Evolutionary conservation across 805 yeast genomes (phyloP).

Genomic region (Ogataea angusta): DNA sequence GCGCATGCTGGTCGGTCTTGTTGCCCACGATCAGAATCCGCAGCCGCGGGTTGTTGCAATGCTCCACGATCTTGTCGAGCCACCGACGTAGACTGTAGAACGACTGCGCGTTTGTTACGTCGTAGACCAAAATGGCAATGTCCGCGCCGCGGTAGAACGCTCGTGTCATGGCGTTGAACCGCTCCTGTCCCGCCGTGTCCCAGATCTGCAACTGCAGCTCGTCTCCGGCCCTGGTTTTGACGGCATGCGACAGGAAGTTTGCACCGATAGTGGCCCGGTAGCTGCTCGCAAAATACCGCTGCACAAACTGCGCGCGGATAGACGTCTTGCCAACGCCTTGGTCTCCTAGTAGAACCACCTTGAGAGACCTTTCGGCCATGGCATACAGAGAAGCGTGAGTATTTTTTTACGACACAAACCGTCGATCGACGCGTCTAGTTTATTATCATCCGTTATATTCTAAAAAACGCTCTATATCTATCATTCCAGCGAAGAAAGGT

Average conservation of each 20-base stretch:
- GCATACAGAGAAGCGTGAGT: not conserved
- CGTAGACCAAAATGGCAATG: slow-evolving; percentile 52
- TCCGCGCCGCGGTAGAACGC: slow-evolving; percentile 61
- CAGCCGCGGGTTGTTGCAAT: slow-evolving; percentile 46
- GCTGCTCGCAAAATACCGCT: slow-evolving; percentile 51
- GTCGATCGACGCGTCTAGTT: slow-evolving; percentile 7
- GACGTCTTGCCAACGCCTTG: slow-evolving; percentile 62
- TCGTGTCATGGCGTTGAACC: slow-evolving; percentile 64
- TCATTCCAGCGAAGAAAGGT: slow-evolving; percentile 52
- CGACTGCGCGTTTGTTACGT: slow-evolving; percentile 49
- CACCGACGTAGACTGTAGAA: slow-evolving; percentile 42
- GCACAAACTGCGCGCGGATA: slow-evolving; percentile 51
- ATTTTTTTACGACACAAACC: not conserved
- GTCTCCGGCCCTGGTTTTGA: slow-evolving; percentile 18
- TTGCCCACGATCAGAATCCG: slow-evolving; percentile 53
- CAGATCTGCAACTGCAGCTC: slow-evolving; percentile 56
- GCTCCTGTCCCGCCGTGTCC: slow-evolving; percentile 96
- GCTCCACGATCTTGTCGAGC: slow-evolving; percentile 46
- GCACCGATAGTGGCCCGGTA: slow-evolving; percentile 61
- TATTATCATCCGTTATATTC: not conserved
- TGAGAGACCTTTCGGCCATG: slow-evolving; percentile 28
- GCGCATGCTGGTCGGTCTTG: slow-evolving; percentile 39
- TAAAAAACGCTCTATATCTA: slow-evolving; percentile 1
- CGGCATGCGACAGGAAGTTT: slow-evolving; percentile 48
- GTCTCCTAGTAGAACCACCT: slow-evolving; percentile 56